Conservation (phyloP, 2,329 filamentous ascomycete genomes). For the Arthrobotrys pseudoclavata region DNA sequence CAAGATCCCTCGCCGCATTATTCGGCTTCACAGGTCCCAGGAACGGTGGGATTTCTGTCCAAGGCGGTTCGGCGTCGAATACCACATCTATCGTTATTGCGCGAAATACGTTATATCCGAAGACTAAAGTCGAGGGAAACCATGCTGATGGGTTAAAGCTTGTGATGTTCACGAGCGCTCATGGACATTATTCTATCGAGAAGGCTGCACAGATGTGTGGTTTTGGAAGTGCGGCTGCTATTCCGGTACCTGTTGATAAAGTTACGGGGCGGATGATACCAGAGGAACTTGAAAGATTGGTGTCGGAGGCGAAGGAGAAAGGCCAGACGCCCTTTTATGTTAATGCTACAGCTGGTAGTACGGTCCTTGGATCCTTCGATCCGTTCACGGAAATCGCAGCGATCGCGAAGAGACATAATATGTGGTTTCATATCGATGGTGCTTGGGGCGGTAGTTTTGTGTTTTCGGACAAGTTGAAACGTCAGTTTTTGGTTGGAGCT, state of each 20-base stretch:
- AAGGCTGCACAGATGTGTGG: constrained; percentile 94
- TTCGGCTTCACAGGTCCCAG: constrained; percentile 81
- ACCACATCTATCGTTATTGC: constrained; percentile 87
- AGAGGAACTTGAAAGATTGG: constrained; percentile 73
- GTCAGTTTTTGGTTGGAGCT: constrained; percentile 76
- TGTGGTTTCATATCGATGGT: constrained; percentile 95
- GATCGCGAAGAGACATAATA: constrained; percentile 77
- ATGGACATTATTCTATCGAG: constrained; percentile 94
- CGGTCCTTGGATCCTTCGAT: constrained; percentile 90
- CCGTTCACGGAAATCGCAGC: constrained; percentile 78
- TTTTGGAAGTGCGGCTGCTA: constrained; percentile 80
- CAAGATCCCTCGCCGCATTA: constrained; percentile 77
- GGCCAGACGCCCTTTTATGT: constrained; percentile 92
- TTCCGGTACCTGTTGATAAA: constrained; percentile 79
- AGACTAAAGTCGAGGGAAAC: constrained; percentile 81
- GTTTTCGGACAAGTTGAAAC: constrained; percentile 76
- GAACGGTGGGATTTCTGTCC: constrained; percentile 79
- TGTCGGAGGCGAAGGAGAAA: constrained; percentile 74
- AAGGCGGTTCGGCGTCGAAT: constrained; percentile 88
- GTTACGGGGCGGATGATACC: constrained; percentile 65
- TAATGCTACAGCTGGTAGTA: constrained; percentile 95
- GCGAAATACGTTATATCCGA: constrained; percentile 85
- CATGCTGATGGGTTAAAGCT: constrained; percentile 72
- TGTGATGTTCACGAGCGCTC: constrained; percentile 86
- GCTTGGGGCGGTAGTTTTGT: constrained; percentile 89